These are phyloP conservation scores for Antitrichia curtipendula DNA, from an alignment of 225 moss, liverwort and hornwort genomes.

Conservation along the genomic window DNA sequence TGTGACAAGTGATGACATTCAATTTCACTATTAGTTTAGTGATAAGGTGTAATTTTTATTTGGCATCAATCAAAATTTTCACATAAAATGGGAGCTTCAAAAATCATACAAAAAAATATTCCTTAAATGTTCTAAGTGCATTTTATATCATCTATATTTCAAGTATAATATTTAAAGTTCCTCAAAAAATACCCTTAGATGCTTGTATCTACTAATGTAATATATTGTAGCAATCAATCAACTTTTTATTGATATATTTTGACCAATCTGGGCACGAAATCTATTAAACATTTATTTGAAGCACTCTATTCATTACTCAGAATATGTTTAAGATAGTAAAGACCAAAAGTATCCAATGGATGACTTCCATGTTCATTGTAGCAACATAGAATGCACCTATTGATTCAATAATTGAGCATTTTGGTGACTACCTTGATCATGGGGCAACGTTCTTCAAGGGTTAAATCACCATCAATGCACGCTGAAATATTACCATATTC, in stretches of 20 bases:
- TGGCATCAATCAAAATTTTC: background rate
- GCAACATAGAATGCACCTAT: background rate
- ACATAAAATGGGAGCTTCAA: background rate
- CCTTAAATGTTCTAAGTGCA: background rate
- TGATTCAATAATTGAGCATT: background rate
- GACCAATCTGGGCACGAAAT: background rate
- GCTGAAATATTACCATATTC: background rate
- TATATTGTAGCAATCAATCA: background rate
- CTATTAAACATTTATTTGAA: background rate
- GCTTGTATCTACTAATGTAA: background rate
- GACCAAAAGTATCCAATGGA: fast-evolving
- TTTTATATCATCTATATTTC: background rate
- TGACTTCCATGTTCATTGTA: fast-evolving
- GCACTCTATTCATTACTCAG: background rate
- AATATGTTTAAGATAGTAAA: fast-evolving
- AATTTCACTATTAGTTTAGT: background rate
- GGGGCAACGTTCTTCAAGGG: fast-evolving
- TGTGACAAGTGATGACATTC: no score
- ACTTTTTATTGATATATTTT: background rate
- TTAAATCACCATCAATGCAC: background rate
- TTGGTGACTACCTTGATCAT: background rate
- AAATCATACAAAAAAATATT: background rate
- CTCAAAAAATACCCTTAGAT: background rate
- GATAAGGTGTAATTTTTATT: background rate
- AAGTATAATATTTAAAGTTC: background rate